phyloP scores from a whole-genome alignment of 495 filamentous ascomycete species.

The Neurospora africana region DNA sequence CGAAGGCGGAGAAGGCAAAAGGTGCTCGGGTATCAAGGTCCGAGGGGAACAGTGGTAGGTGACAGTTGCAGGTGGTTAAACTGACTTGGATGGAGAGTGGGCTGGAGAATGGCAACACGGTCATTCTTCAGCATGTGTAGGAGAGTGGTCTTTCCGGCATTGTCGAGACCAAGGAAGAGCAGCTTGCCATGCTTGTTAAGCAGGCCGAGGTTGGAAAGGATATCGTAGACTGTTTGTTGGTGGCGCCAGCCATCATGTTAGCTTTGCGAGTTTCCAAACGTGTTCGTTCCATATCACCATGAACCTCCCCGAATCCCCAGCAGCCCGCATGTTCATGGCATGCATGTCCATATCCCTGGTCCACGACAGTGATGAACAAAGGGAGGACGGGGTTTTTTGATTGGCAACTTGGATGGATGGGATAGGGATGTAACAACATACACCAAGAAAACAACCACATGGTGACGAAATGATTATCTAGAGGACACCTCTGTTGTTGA shows the following conservation, averaged over 20 bases:
- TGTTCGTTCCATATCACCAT: background rate
- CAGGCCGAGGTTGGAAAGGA: slow-evolving; percentile 81
- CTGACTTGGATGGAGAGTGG: slow-evolving; percentile 81
- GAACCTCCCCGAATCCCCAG: background rate
- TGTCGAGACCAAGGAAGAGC: slow-evolving; percentile 88
- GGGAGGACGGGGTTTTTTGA: background rate
- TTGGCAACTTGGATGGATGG: background rate
- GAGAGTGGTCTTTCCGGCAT: slow-evolving; percentile 94
- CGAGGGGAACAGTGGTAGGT: background rate
- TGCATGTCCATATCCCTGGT: slow-evolving; percentile 2
- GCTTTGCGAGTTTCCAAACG: slow-evolving; percentile 1
- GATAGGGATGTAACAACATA: slow-evolving; percentile 37
- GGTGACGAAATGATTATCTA: slow-evolving; percentile 20
- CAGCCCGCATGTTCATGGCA: slow-evolving; percentile 1
- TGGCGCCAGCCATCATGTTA: slow-evolving; percentile 13
- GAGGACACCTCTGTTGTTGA: background rate
- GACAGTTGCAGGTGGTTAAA: slow-evolving; percentile 8
- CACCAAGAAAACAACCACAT: slow-evolving; percentile 99
- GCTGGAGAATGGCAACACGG: slow-evolving; percentile 84
- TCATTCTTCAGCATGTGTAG: slow-evolving; percentile 96
- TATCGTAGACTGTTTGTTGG: slow-evolving; percentile 65
- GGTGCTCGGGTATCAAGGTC: background rate
- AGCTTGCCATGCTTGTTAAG: slow-evolving; percentile 96
- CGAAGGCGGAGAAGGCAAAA: background rate
- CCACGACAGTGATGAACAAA: background rate